A percentile compares a stretch with the other conserved stretches of the same genome.
These are phyloP conservation scores for Aspergillus pseudoglaucus DNA, from an alignment of 2,329 filamentous ascomycete genomes.

Conservation along the genomic window DNA sequence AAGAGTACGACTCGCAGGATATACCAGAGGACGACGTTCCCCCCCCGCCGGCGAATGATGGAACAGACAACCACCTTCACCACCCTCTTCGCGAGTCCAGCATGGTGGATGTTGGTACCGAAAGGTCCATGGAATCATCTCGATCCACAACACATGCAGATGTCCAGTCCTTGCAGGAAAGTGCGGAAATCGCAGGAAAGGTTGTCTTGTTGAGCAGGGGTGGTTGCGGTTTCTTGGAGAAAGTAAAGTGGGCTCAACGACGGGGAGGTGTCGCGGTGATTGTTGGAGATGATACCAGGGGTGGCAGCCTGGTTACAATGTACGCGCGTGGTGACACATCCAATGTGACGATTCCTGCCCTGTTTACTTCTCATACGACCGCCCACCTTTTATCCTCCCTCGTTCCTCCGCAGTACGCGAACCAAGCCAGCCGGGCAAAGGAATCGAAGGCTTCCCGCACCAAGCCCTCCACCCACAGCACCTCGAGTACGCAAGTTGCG, in stretches of 20 bases:
- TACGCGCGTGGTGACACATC: constrained; percentile 95
- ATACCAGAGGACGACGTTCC: constrained; percentile 10
- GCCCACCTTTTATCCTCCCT: constrained; percentile 87
- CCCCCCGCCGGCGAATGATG: constrained; percentile 52
- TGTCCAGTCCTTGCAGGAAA: constrained; percentile 85
- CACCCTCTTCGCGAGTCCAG: constrained; percentile 46
- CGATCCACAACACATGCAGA: constrained; percentile 62
- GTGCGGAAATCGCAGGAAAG: constrained; percentile 87
- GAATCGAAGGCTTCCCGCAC: constrained; percentile 48
- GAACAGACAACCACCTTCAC: constrained; percentile 79
- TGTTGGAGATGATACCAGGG: constrained; percentile 86
- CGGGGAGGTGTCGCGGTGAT: constrained; percentile 84
- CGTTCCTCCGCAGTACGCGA: constrained; percentile 62
- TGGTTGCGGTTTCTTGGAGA: constrained; percentile 93
- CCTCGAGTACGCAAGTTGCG: constrained; percentile 14
- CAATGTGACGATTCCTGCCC: constrained; percentile 85
- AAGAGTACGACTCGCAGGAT: constrained; percentile 14
- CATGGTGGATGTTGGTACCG: constrained; percentile 26
- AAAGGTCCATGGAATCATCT: constrained; percentile 27
- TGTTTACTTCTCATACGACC: constrained; percentile 93
- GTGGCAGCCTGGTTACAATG: constrained; percentile 90
- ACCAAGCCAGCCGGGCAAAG: constrained; percentile 56
- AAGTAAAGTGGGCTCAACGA: constrained; percentile 93
- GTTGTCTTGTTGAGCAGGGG: constrained; percentile 86
- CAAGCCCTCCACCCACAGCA: constrained; percentile 17